Percentiles rank a stretch among this genome's conserved stretches.
Evolutionary conservation across 2,329 filamentous ascomycete genomes (phyloP).

Genomic region (Scorias spongiosa): DNA sequence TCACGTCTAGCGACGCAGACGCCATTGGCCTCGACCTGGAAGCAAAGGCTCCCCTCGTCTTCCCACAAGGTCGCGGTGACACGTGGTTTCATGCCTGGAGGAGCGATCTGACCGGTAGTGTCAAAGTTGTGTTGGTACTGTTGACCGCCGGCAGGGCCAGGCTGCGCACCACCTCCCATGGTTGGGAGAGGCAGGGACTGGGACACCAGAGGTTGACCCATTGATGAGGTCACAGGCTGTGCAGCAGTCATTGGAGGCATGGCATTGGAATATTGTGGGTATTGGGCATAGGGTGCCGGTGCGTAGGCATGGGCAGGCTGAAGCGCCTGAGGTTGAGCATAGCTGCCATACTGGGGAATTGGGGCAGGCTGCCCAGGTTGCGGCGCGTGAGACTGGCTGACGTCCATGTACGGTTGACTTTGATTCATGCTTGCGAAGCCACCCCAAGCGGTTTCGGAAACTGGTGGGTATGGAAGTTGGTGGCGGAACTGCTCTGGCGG

Average conservation of each 20-base stretch:
- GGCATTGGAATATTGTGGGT: conserved; percentile 63
- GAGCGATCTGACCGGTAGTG: conserved; percentile 80
- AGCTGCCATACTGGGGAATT: conserved; percentile 63
- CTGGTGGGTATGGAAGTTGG: conserved; percentile 8
- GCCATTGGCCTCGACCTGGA: conserved; percentile 90
- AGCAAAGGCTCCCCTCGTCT: conserved; percentile 93
- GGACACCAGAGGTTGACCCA: conserved; percentile 50
- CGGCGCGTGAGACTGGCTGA: conserved; percentile 28
- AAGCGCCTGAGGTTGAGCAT: conserved; percentile 44
- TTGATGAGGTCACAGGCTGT: conserved; percentile 53
- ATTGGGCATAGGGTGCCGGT: conserved; percentile 51
- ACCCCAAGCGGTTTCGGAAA: conserved; percentile 8
- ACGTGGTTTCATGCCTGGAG: conserved; percentile 86
- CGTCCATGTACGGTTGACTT: conserved; percentile 65
- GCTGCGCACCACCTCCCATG: conserved; percentile 11
- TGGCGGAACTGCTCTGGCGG: conserved; percentile 20
- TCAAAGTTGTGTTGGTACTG: conserved; percentile 43
- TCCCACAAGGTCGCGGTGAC: conserved; percentile 97
- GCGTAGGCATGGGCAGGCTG: conserved; percentile 22
- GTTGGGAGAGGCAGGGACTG: conserved; percentile 49
- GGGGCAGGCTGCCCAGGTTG: conserved; percentile 61
- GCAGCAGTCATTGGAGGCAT: conserved; percentile 63
- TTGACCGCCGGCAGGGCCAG: conserved; percentile 7
- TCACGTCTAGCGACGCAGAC: conserved; percentile 91
- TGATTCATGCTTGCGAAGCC: conserved; percentile 60